phyloP scores from a whole-genome alignment of 2,329 filamentous ascomycete species.

The Aspergillus candidus region DNA sequence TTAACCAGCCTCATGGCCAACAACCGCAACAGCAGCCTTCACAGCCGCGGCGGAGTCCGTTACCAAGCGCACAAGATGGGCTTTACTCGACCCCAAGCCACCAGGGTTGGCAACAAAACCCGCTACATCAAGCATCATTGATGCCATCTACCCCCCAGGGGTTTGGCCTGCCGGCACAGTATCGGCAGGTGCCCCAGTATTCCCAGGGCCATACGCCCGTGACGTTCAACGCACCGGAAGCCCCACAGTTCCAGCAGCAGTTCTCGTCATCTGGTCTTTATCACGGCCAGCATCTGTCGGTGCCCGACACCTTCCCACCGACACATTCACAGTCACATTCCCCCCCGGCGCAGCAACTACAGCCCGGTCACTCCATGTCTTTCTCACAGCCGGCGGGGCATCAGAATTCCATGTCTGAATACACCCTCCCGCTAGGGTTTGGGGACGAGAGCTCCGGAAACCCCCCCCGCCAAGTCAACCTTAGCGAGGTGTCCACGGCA shows the following conservation, averaged over 20 bases:
- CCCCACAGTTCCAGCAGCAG: slow-evolving; percentile 29
- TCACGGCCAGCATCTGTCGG: slow-evolving; percentile 21
- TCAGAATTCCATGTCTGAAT: slow-evolving; percentile 20
- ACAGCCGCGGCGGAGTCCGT: slow-evolving; percentile 17
- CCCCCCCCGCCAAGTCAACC: no score
- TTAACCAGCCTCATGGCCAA: slow-evolving; percentile 13
- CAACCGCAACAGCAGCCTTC: slow-evolving; percentile 20
- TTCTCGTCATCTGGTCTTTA: slow-evolving; percentile 29
- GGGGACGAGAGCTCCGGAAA: slow-evolving; percentile 22
- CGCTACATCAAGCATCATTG: slow-evolving; percentile 23
- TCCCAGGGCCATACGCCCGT: slow-evolving; percentile 22
- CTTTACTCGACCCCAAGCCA: slow-evolving; percentile 26
- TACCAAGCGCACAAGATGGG: slow-evolving; percentile 22
- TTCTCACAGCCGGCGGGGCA: slow-evolving; percentile 13
- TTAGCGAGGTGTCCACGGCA: no score
- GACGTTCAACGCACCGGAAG: slow-evolving; percentile 27
- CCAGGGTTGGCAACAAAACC: slow-evolving; percentile 29
- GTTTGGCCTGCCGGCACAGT: slow-evolving; percentile 25
- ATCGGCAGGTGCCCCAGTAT: slow-evolving; percentile 26
- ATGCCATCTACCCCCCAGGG: slow-evolving; percentile 20
- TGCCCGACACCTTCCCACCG: slow-evolving; percentile 21
- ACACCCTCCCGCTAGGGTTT: slow-evolving; percentile 22
- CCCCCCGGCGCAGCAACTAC: slow-evolving; percentile 20
- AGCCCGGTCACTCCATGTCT: slow-evolving; percentile 15
- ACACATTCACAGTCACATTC: slow-evolving; percentile 15